phyloP scores from a whole-genome alignment of 768 basidiomycete genomes.

The Termitomyces sp. region DNA sequence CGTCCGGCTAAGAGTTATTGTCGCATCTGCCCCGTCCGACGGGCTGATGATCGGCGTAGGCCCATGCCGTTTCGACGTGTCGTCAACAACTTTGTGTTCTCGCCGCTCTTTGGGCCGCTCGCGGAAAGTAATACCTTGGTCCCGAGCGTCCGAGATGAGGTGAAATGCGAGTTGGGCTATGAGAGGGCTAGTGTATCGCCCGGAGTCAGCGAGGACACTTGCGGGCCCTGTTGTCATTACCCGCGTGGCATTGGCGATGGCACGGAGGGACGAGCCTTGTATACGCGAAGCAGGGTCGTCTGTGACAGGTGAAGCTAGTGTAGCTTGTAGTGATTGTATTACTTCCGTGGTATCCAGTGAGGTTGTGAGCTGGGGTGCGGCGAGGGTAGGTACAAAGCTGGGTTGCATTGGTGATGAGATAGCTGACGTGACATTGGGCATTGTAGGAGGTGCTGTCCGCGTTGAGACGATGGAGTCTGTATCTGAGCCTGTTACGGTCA shows the following conservation, averaged over 20 bases:
- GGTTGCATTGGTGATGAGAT: conserved; percentile 35
- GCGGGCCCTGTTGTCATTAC: conserved; percentile 80
- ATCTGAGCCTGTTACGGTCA: conserved; percentile 19
- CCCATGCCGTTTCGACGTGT: conserved; percentile 23
- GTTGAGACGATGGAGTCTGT: conserved; percentile 30
- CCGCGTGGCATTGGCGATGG: conserved; percentile 77
- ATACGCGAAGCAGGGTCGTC: conserved; percentile 23
- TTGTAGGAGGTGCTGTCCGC: conserved; percentile 13
- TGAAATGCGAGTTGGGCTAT: conserved; percentile 60
- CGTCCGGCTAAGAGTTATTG: conserved; percentile 40
- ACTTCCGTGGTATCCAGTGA: conserved; percentile 24
- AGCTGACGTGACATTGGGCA: conserved; percentile 22
- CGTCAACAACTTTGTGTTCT: conserved; percentile 22
- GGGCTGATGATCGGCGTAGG: conserved; percentile 39
- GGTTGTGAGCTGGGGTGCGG: conserved; percentile 40
- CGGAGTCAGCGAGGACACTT: conserved; percentile 70
- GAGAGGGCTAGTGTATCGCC: conserved; percentile 54
- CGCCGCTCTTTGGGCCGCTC: conserved; percentile 45
- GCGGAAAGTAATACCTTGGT: conserved; percentile 46
- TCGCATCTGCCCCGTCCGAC: conserved; percentile 34
- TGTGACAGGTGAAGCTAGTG: conserved; percentile 13
- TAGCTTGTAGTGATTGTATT: conserved; percentile 14
- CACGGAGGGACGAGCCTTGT: conserved; percentile 67
- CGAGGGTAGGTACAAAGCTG: conserved; percentile 31
- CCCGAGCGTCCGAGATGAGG: conserved; percentile 63